Evolutionary conservation across 257 asterid species (phyloP).

Genomic region (Agastache rugosa): DNA sequence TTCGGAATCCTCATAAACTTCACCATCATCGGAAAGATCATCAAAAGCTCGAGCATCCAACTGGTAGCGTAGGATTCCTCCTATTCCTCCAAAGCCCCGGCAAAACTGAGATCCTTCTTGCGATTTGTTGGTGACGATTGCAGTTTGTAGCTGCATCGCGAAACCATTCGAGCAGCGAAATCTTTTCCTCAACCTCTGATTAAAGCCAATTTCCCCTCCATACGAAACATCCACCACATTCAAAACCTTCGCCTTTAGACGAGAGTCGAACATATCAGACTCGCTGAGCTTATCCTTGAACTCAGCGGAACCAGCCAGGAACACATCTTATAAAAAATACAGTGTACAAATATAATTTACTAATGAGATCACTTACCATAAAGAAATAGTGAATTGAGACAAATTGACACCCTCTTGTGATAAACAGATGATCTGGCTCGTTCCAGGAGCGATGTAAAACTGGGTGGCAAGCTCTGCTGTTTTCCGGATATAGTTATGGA

Average conservation of each 20-base stretch:
- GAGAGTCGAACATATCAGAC: slow-evolving; percentile 71
- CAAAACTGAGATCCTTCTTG: slow-evolving; percentile 70
- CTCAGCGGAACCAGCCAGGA: slow-evolving; percentile 70
- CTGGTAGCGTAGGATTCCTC: slow-evolving; percentile 64
- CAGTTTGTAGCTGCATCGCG: slow-evolving; percentile 53
- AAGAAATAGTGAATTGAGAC: too few species aligned
- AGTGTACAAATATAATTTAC: too few species aligned
- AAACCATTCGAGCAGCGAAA: slow-evolving; percentile 61
- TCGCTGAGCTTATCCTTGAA: slow-evolving; percentile 65
- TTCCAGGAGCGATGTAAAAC: slow-evolving; percentile 52
- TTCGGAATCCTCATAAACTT: slow-evolving; percentile 54
- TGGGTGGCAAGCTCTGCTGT: slow-evolving; percentile 66
- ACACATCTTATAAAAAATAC: too few species aligned
- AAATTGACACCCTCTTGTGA: too few species aligned
- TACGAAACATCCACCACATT: slow-evolving; percentile 67
- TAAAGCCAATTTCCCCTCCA: slow-evolving; percentile 67
- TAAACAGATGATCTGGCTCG: slow-evolving; percentile 64
- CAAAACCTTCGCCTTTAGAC: slow-evolving; percentile 57
- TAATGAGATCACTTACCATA: too few species aligned
- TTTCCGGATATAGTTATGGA: slow-evolving; percentile 65
- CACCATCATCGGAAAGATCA: slow-evolving; percentile 60
- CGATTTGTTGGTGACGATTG: slow-evolving; percentile 60
- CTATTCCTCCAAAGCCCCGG: slow-evolving; percentile 67
- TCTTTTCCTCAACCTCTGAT: slow-evolving; percentile 60
- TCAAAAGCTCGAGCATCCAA: slow-evolving; percentile 58